phyloP scores from a whole-genome alignment of 306 rosid species.

The Medicago truncatula region MtrunA17r5.0-ANR NC_053044.1:45009501-45010000 shows the following conservation, averaged over 20 bases:
- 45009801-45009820: constrained; percentile 47
- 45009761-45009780: constrained; percentile 23
- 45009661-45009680: constrained; percentile 30
- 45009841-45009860: constrained; percentile 73
- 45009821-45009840: constrained; percentile 36
- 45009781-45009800: constrained; percentile 29
- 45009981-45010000: constrained; percentile 11
- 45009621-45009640: background rate
- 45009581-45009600: constrained; percentile 36
- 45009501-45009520: constrained; percentile 40
- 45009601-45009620: background rate
- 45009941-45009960: constrained; percentile 85
- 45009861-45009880: constrained; percentile 75
- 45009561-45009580: constrained; percentile 53
- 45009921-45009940: constrained; percentile 68
- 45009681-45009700: constrained; percentile 36
- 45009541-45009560: constrained; percentile 59
- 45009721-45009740: background rate
- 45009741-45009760: constrained; percentile 11
- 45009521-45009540: constrained; percentile 62
- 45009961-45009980: constrained; percentile 21
- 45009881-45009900: constrained; percentile 78
- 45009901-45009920: constrained; percentile 63
- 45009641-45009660: constrained; percentile 8
- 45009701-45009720: background rate